These are phyloP conservation scores for Phytophthora fragariaefolia DNA, from an alignment of 352 stramenopile species.

Conservation along the genomic window DNA sequence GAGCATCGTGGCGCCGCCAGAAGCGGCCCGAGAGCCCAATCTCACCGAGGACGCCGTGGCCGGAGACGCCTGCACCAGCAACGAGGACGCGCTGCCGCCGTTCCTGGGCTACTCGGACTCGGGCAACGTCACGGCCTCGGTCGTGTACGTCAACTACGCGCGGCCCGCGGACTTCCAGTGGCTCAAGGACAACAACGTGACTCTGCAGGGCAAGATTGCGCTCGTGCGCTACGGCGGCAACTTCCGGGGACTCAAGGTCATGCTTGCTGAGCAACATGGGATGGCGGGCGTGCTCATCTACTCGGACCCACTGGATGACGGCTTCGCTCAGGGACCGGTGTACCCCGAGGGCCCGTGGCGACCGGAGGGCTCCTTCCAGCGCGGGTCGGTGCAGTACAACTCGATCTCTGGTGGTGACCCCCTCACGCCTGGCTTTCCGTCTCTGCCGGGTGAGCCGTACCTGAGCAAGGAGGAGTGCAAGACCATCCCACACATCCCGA, in stretches of 20 bases:
- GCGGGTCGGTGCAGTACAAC: constrained; percentile 86
- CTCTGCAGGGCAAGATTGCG: constrained; percentile 82
- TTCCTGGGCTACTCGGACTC: constrained; percentile 87
- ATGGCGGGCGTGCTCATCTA: constrained; percentile 90
- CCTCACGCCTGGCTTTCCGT: constrained; percentile 53
- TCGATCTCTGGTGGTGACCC: constrained; percentile 81
- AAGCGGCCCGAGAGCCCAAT: constrained; percentile 44
- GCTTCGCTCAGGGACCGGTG: constrained; percentile 59
- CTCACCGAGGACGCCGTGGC: constrained; percentile 64
- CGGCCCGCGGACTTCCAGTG: constrained; percentile 83
- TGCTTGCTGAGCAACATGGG: constrained; percentile 79
- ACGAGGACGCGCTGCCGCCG: constrained; percentile 60
- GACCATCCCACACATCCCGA: constrained; percentile 44
- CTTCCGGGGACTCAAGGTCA: constrained; percentile 84
- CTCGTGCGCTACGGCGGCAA: constrained; percentile 84
- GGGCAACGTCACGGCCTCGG: constrained; percentile 69
- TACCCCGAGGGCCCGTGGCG: constrained; percentile 54
- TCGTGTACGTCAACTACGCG: constrained; percentile 92
- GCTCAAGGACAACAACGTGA: constrained; percentile 71
- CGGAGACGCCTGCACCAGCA: constrained; percentile 72
- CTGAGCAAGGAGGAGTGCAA: constrained; percentile 53
- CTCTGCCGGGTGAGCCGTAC: constrained; percentile 48
- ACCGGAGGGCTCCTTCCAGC: constrained; percentile 79
- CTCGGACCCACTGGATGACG: constrained; percentile 89
- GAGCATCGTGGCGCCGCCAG: constrained; percentile 52